phyloP scores from a whole-genome alignment of 306 rosid species.

The Neltuma alba region DNA sequence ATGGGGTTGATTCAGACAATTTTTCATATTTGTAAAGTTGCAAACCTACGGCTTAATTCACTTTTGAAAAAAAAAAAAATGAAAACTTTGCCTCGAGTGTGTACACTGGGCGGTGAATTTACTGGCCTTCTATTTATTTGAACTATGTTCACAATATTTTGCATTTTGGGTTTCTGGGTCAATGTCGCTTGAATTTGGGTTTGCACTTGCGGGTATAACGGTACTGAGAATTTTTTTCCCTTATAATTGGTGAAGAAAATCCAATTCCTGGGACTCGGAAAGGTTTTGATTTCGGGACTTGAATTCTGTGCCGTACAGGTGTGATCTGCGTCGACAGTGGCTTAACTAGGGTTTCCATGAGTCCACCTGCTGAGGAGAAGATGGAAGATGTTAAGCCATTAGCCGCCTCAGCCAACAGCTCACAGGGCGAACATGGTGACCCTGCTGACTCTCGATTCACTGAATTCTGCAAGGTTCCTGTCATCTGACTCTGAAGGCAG shows the following conservation, averaged over 20 bases:
- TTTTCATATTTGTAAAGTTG: neutral
- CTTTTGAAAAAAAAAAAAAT: neutral
- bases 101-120: neutral
- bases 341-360: slow-evolving; percentile 42
- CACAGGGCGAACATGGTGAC: slow-evolving; percentile 37
- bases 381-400: slow-evolving; percentile 47
- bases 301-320: neutral
- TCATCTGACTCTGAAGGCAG: neutral
- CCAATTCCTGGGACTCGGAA: neutral
- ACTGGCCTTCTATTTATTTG: neutral
- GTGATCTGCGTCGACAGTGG: neutral
- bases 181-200: neutral
- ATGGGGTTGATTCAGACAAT: neutral
- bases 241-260: neutral
- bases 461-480: slow-evolving; percentile 58
- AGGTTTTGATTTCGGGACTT: neutral
- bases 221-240: neutral
- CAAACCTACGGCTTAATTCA: neutral
- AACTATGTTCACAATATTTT: neutral
- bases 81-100: neutral
- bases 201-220: neutral
- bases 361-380: slow-evolving; percentile 47
- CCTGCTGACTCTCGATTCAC: slow-evolving; percentile 47
- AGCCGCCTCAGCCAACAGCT: slow-evolving; percentile 26
- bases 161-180: neutral